These are phyloP conservation scores for Phytophthora litchii DNA, from an alignment of 352 stramenopile genomes.

Conservation along the genomic window DNA sequence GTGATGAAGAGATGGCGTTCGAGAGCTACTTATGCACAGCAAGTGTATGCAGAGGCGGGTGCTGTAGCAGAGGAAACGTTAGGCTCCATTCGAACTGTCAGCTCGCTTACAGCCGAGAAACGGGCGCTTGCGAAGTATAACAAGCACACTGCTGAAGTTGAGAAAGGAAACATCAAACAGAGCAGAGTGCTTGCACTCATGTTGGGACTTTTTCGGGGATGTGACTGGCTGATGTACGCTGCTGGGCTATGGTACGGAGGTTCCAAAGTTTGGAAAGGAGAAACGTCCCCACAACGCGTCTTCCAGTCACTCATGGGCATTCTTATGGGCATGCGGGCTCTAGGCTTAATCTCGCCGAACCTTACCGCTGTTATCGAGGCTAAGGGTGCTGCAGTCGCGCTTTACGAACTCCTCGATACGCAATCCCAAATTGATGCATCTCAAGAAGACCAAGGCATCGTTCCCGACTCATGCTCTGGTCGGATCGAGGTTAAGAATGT, in stretches of 20 bases:
- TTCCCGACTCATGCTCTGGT: slow-evolving; percentile 33
- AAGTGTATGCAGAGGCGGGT: slow-evolving; percentile 3
- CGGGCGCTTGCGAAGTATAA: slow-evolving; percentile 30
- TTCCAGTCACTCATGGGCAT: slow-evolving; percentile 41
- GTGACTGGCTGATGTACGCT: slow-evolving; percentile 41
- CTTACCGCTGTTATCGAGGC: slow-evolving; percentile 28
- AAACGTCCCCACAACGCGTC: slow-evolving; percentile 20
- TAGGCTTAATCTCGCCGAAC: slow-evolving; percentile 40
- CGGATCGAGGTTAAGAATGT: slow-evolving; percentile 57
- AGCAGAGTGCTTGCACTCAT: slow-evolving; percentile 18
- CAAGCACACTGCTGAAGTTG: slow-evolving; percentile 16
- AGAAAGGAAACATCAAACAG: slow-evolving; percentile 24
- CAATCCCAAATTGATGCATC: slow-evolving; percentile 43
- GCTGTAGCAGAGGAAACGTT: slow-evolving; percentile 57
- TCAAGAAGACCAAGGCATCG: slow-evolving; percentile 25
- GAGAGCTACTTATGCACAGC: background rate
- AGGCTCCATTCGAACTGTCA: slow-evolving; percentile 59
- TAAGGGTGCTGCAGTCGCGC: slow-evolving; percentile 24
- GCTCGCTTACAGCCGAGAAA: slow-evolving; percentile 33
- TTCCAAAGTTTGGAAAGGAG: slow-evolving; percentile 33
- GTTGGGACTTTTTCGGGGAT: slow-evolving; percentile 25
- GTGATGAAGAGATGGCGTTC: background rate
- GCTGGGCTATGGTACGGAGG: slow-evolving; percentile 44
- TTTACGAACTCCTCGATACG: slow-evolving; percentile 48
- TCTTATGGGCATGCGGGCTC: slow-evolving; percentile 33